Percentiles rank a stretch among this genome's conserved stretches.
Conservation (phyloP, 2,329 filamentous ascomycete genomes). For the Phialophora verrucosa region DNA sequence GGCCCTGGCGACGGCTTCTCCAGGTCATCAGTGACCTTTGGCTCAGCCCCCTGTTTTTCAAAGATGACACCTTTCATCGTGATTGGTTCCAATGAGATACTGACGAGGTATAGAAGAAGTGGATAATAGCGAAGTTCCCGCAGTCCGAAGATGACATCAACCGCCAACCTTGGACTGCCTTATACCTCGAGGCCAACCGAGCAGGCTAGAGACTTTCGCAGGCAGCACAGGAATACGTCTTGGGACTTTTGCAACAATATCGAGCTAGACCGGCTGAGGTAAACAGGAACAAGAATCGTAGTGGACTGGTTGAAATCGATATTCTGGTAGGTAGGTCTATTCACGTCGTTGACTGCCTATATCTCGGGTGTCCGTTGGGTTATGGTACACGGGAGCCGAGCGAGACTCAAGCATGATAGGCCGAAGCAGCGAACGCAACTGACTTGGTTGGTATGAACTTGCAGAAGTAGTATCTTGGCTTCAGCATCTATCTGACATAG, state of each 20-base stretch:
- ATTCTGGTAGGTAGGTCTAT: not conserved
- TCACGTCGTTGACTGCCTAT: not conserved
- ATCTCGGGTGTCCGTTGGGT: not conserved
- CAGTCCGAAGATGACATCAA: constrained; percentile 3
- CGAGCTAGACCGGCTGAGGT: constrained; percentile 6
- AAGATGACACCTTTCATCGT: constrained; percentile 36
- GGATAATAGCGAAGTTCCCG: not conserved
- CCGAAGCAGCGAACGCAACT: not conserved
- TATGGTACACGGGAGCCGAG: not conserved
- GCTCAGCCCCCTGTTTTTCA: constrained; percentile 29
- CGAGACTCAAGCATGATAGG: not conserved
- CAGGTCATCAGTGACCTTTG: constrained; percentile 36
- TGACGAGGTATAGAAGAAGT: not conserved
- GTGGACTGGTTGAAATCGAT: not conserved
- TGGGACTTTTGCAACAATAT: not conserved
- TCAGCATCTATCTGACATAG: not conserved
- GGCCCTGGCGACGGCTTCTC: constrained; percentile 39
- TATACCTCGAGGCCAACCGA: not conserved
- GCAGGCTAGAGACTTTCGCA: not conserved
- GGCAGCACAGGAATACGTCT: not conserved
- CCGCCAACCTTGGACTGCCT: not conserved
- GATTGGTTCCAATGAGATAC: not conserved
- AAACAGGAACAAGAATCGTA: not conserved
- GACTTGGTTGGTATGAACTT: not conserved
- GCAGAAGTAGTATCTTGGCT: not conserved